phyloP scores from a whole-genome alignment of 1,284 basidiomycete genomes.

The Pseudozyma thailandica region DNA sequence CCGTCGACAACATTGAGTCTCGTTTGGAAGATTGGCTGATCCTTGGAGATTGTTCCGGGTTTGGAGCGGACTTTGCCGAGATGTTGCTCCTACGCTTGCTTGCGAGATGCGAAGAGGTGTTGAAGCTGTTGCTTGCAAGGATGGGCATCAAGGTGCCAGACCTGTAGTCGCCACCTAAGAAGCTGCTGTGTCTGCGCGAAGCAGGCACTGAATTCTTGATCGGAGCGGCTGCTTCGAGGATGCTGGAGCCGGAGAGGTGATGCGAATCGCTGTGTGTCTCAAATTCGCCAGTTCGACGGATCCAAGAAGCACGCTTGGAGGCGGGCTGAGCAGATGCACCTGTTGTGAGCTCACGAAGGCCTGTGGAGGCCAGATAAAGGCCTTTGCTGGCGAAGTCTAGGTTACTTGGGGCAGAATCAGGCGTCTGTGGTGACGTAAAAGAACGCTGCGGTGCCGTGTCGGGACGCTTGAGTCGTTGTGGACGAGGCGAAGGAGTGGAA shows the following conservation, averaged over 20 bases:
- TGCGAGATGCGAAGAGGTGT: neutral
- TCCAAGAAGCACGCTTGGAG: constrained; percentile 43
- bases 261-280: constrained; percentile 41
- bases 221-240: constrained; percentile 16
- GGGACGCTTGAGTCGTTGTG: constrained; percentile 18
- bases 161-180: constrained; percentile 30
- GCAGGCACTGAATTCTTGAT: constrained; percentile 10
- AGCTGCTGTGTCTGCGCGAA: constrained; percentile 48
- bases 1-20: constrained; percentile 38
- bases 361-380: constrained; percentile 1
- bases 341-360: constrained; percentile 37
- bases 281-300: constrained; percentile 20
- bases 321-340: constrained; percentile 43
- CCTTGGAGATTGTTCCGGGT: constrained; percentile 7
- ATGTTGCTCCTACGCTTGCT: constrained; percentile 16
- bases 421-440: constrained; percentile 11
- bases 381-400: constrained; percentile 8
- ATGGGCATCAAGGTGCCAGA: constrained; percentile 31
- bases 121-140: constrained; percentile 36
- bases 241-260: constrained; percentile 6
- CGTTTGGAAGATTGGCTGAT: constrained; percentile 14
- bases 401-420: constrained; percentile 16
- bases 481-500: constrained; percentile 1
- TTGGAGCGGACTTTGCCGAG: neutral
- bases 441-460: constrained; percentile 24